These are phyloP conservation scores for Phytophthora pisi DNA, from an alignment of 352 stramenopile genomes.

Conservation along the genomic window DNA sequence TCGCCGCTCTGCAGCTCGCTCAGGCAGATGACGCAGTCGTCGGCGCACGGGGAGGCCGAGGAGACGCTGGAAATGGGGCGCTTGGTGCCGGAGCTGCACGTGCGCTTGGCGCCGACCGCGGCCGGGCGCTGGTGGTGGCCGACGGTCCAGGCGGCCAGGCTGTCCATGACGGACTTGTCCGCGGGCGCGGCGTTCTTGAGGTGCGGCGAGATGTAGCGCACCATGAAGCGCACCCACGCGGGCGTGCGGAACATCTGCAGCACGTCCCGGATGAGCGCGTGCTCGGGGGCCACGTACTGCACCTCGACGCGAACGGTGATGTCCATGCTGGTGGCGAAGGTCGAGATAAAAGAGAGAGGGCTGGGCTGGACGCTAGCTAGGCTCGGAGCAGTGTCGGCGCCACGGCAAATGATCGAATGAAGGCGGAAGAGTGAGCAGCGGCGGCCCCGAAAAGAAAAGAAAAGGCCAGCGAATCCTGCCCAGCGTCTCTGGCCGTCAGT, in stretches of 20 bases:
- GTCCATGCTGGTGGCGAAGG: slow-evolving; percentile 48
- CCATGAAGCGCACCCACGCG: slow-evolving; percentile 85
- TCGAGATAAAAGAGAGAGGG: no score
- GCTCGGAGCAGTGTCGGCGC: slow-evolving; percentile 21
- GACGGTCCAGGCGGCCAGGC: slow-evolving; percentile 40
- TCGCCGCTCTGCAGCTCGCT: slow-evolving; percentile 67
- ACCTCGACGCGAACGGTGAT: slow-evolving; percentile 83
- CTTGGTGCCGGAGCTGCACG: slow-evolving; percentile 18
- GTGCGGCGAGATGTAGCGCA: slow-evolving; percentile 85
- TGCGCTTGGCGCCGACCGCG: slow-evolving; percentile 5
- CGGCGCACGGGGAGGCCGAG: slow-evolving; percentile 4
- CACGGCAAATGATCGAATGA: slow-evolving; percentile 48
- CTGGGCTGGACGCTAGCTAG: background rate
- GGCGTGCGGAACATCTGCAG: slow-evolving; percentile 85
- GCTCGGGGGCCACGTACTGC: slow-evolving; percentile 74
- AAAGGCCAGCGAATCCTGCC: slow-evolving; percentile 16
- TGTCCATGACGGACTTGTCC: slow-evolving; percentile 72
- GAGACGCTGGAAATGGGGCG: slow-evolving; percentile 39
- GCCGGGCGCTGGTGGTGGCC: no score
- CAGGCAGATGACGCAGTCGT: slow-evolving; percentile 92
- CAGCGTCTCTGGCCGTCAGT: slow-evolving; percentile 31
- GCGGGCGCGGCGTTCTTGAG: slow-evolving; percentile 82
- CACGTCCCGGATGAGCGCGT: slow-evolving; percentile 70
- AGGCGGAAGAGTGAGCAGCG: slow-evolving; percentile 33
- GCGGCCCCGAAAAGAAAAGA: slow-evolving; percentile 36